A percentile compares a stretch with the other conserved stretches of the same genome.
Conservation (phyloP, 495 filamentous ascomycete genomes). For the Lasiosphaeria ovina region DNA sequence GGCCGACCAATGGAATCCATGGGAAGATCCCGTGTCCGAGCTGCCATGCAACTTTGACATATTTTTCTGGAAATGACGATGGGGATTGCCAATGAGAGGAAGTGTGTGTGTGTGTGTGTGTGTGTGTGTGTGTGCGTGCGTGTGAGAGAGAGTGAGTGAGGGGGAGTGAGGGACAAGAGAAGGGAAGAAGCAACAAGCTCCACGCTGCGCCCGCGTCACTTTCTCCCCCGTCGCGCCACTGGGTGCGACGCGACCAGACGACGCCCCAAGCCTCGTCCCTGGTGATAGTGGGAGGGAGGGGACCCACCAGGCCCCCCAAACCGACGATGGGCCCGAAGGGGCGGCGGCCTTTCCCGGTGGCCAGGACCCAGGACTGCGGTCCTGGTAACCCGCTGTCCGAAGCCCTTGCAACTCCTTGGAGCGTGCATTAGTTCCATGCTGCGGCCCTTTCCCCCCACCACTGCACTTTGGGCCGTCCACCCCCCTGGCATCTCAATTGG, state of each 20-base stretch:
- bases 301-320: background rate
- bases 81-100: no score
- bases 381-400: slow-evolving; percentile 20
- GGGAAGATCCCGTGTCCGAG: no score
- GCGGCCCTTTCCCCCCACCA: background rate
- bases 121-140: no score
- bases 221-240: background rate
- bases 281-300: background rate
- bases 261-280: background rate
- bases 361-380: slow-evolving; percentile 23
- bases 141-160: no score
- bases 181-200: no score
- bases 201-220: background rate
- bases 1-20: no score
- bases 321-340: slow-evolving; percentile 1
- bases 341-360: slow-evolving; percentile 26
- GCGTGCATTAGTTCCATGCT: slow-evolving; percentile 42
- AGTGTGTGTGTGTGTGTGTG: no score
- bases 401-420: slow-evolving; percentile 34
- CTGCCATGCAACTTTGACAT: no score
- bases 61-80: no score
- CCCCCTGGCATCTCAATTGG: no score
- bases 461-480: background rate
- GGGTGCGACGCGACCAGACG: background rate
- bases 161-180: no score